Evolutionary conservation across 2,329 filamentous ascomycete species (phyloP), one percentile per base, ranked within the genome.

Genomic region (Teratosphaeria viscida): DNA sequence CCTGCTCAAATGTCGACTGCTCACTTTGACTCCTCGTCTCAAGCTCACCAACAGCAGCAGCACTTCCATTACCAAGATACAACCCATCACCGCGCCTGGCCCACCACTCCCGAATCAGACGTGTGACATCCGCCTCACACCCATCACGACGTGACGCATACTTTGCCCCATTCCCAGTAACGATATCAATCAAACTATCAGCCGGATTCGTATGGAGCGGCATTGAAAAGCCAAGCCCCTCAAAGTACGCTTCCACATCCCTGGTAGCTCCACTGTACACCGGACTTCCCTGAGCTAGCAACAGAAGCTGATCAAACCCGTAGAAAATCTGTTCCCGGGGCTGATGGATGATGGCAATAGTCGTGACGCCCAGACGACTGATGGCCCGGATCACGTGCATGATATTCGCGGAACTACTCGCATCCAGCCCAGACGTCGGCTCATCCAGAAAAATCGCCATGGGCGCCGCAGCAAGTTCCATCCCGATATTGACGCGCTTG

Each of bases 121-220:
- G 66, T n/a, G 79, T 73, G 34, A 79, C 74, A 47, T 81, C 77
- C 4, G 78, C 78, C 0, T 65, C 67, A 3, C 61, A 64, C 62
- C 81, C 63, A 1, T 59, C 54, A 7, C 53, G 53, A 11, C 62
- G 61, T 5, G 62, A 52, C 8, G 63, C 81, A 70, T 84, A 83
- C 12, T 73, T 67, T 14, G 76, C 72, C 0, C 82, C 81, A 62
- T 83, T 81, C 2, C 82, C 82, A 0, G 81, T 82, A 64, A 85
- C 80, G 63, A 85, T 84, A 57, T 85, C 82, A n/a, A 82, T 82
- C 27, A 85, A 76, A 1, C 81, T 74, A 62, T 85, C 83, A 8
- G 80, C 82, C 5, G 77, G 77, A 63, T 85, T 85, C 53, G 74
- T 75, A 59, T 79, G 74, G 16, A 69, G 57, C 1, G 72, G 69